These are phyloP conservation scores for Tremellales sp. DNA, from an alignment of 1,284 basidiomycete genomes.

Conservation along the genomic window DNA sequence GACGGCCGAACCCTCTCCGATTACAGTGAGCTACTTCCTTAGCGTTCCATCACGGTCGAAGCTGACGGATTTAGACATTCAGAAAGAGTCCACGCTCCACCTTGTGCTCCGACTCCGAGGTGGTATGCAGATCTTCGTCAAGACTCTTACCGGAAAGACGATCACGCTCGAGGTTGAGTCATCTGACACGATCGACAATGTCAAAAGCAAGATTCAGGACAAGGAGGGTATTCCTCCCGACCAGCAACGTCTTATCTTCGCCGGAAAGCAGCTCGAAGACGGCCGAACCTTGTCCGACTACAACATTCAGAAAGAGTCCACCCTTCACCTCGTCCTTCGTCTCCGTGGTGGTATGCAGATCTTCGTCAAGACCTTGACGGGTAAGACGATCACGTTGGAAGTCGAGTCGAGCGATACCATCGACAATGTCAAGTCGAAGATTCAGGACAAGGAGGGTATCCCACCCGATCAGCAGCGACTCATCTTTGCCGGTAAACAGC, in stretches of 20 bases:
- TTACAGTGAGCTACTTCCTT: conserved; percentile 46
- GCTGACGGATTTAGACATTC: conserved; percentile 59
- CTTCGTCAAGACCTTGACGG: conserved; percentile 60
- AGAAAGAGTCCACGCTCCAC: conserved; percentile 97
- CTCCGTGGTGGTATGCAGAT: conserved; percentile 53
- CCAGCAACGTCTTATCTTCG: conserved; percentile 93
- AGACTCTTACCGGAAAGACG: conserved; percentile 94
- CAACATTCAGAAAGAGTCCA: conserved; percentile 92
- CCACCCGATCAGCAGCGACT: conserved; percentile 75
- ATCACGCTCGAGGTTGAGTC: conserved; percentile 81
- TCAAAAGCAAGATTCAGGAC: conserved; percentile 88
- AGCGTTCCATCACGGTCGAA: background rate
- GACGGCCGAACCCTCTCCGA: conserved; percentile 86
- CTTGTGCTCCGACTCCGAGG: conserved; percentile 94
- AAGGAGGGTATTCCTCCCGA: conserved; percentile 76
- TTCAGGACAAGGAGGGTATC: conserved; percentile 59
- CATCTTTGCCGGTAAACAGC: conserved; percentile 34
- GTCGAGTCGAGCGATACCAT: conserved; percentile 86
- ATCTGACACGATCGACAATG: conserved; percentile 90
- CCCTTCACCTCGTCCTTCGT: conserved; percentile 70
- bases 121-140: conserved; percentile 90
- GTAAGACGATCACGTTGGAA: conserved; percentile 85
- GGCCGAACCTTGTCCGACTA: conserved; percentile 81
- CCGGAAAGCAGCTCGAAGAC: conserved; percentile 93
- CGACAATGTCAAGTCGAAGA: conserved; percentile 64